Evolutionary conservation across 805 yeast species (phyloP).

Genomic region (Komagataella ulmi): DNA sequence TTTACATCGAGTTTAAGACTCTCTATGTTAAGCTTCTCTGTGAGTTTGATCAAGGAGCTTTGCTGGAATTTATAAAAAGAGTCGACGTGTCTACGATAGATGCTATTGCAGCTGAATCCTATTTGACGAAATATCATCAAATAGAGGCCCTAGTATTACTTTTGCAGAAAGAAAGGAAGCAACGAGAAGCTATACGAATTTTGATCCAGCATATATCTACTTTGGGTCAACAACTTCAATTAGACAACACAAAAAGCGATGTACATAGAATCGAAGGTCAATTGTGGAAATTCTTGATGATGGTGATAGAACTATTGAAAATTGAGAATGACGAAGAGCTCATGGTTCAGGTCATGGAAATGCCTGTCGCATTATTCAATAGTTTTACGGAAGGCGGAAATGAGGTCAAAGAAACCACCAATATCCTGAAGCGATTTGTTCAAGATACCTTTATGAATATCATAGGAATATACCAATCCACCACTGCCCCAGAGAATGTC

Average conservation of each 20-base stretch:
- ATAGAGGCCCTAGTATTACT: constrained; percentile 20
- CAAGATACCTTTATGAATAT: constrained; percentile 28
- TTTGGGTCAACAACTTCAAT: constrained; percentile 1
- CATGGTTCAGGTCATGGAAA: constrained; percentile 25
- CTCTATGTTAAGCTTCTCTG: constrained; percentile 16
- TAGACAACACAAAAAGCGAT: constrained; percentile 1
- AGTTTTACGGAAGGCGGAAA: constrained; percentile 10
- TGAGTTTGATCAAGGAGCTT: constrained; percentile 7
- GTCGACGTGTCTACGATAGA: constrained; percentile 1
- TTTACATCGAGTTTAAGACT: constrained; percentile 5
- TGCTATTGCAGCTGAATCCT: constrained; percentile 5
- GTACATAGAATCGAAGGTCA: constrained; percentile 11
- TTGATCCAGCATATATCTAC: neutral
- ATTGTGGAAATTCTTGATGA: constrained; percentile 21
- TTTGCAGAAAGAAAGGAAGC: constrained; percentile 10
- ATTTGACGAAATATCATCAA: constrained; percentile 13
- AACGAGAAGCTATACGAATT: constrained; percentile 16
- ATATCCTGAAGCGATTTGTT: constrained; percentile 17
- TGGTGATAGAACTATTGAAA: constrained; percentile 15
- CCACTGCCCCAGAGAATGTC: constrained; percentile 3
- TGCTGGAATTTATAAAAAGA: constrained; percentile 2
- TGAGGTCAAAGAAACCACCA: constrained; percentile 1
- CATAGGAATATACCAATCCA: constrained; percentile 14
- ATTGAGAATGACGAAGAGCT: constrained; percentile 19
- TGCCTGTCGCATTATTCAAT: constrained; percentile 21